Evolutionary conservation across 2,329 filamentous ascomycete species (phyloP).

Genomic region (Helicocarpus griseus): DNA sequence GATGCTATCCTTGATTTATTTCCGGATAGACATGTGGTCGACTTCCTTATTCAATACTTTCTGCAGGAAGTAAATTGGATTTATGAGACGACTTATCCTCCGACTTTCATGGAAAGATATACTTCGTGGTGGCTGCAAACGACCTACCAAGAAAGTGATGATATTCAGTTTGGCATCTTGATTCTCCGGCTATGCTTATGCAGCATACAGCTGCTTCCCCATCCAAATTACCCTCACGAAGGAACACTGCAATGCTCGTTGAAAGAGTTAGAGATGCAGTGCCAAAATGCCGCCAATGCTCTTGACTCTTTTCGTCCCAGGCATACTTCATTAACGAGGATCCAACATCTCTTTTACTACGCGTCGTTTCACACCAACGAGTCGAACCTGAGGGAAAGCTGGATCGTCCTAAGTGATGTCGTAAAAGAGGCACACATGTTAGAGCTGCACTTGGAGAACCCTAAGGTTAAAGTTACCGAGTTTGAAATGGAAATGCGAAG

Average conservation of each 20-base stretch:
- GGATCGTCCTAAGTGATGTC: neutral
- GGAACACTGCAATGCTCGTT: neutral
- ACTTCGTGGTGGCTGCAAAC: neutral
- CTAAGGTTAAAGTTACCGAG: neutral
- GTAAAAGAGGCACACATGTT: neutral
- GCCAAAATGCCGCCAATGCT: neutral
- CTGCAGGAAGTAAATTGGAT: constrained; percentile 1
- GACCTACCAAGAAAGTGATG: neutral
- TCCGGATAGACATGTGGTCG: constrained; percentile 1
- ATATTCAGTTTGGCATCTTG: constrained; percentile 2
- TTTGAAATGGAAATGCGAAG: constrained; percentile 4
- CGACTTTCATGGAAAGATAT: constrained; percentile 2
- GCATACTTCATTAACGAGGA: neutral
- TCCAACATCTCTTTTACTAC: constrained; percentile 1
- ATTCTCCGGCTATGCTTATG: neutral
- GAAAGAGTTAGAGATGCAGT: neutral
- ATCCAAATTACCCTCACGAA: constrained; percentile 4
- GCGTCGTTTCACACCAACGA: neutral
- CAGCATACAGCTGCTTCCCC: neutral
- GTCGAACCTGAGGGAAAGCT: constrained; percentile 2
- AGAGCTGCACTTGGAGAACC: constrained; percentile 1
- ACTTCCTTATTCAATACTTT: constrained; percentile 3
- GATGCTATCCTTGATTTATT: neutral
- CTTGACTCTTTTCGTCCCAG: constrained; percentile 1
- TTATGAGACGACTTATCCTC: constrained; percentile 2